Percentiles rank a stretch among this genome's conserved stretches.
Evolutionary conservation across 805 yeast species (phyloP).

Genomic region (Candida takata): DNA sequence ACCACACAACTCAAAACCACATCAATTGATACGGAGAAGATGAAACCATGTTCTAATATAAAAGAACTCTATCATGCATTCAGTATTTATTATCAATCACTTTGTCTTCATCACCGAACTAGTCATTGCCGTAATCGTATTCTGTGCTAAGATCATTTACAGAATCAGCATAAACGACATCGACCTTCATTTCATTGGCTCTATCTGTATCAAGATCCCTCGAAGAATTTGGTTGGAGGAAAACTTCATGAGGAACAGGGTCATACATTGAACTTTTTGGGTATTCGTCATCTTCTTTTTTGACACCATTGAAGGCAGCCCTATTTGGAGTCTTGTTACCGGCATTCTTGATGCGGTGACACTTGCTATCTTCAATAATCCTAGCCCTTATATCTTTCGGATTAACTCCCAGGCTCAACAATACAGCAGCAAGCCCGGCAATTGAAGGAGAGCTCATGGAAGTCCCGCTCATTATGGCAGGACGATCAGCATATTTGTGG

Average conservation of each 20-base stretch:
- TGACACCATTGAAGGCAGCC: conserved; percentile 36
- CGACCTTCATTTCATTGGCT: background rate
- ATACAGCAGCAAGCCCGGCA: conserved; percentile 55
- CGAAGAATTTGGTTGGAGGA: background rate
- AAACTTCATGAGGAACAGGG: conserved; percentile 2
- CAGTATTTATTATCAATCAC: background rate
- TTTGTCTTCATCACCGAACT: background rate
- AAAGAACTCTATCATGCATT: too few relatives aligned
- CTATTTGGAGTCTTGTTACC: conserved; percentile 55
- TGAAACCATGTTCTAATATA: too few relatives aligned
- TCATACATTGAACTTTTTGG: conserved; percentile 6
- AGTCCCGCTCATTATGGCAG: conserved; percentile 53
- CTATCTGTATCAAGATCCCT: background rate
- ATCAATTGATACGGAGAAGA: too few relatives aligned
- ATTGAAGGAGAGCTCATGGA: conserved; percentile 78
- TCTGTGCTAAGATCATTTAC: background rate
- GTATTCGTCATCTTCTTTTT: conserved; percentile 25
- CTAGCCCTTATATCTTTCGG: conserved; percentile 34
- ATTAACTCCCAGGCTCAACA: conserved; percentile 45
- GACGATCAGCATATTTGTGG: conserved; percentile 17
- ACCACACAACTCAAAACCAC: too few relatives aligned
- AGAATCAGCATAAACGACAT: background rate
- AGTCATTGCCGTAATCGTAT: background rate
- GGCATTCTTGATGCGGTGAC: conserved; percentile 29
- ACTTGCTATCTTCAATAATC: conserved; percentile 36